Conservation (phyloP, 176 grass and related monocot genomes). For the Bromus sterilis region DNA sequence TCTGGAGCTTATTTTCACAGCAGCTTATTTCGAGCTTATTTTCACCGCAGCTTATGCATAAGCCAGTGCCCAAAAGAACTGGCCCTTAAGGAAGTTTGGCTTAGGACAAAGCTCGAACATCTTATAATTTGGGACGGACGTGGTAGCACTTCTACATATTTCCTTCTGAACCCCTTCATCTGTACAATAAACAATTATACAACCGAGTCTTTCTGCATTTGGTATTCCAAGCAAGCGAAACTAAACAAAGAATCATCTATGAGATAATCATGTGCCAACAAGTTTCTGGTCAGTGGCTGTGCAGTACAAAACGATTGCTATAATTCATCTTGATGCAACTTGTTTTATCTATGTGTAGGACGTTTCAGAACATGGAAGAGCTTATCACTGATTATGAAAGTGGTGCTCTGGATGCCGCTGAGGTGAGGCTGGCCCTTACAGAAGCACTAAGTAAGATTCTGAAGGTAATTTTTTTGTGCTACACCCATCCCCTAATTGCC, state of each 20-base stretch:
- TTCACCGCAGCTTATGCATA: too few species aligned
- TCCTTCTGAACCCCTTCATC: neutral
- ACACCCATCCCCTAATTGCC: neutral
- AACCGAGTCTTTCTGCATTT: neutral
- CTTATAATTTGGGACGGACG: too few species aligned
- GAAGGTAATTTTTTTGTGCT: constrained; percentile 32
- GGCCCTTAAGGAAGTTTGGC: too few species aligned
- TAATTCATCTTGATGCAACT: neutral
- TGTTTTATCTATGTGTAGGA: neutral
- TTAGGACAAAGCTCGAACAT: too few species aligned
- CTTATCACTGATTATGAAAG: constrained; percentile 50
- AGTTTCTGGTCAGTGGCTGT: neutral
- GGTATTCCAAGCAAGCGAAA: neutral
- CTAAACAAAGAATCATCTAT: neutral
- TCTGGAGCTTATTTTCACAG: too few species aligned
- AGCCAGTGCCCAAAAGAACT: too few species aligned
- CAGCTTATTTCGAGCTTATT: too few species aligned
- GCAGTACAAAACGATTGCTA: neutral
- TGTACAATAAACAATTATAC: neutral
- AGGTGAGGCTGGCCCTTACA: constrained; percentile 44
- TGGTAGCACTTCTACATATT: neutral
- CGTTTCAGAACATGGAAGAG: constrained; percentile 41
- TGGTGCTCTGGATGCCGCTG: constrained; percentile 47
- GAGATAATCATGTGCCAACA: neutral
- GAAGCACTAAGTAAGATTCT: constrained; percentile 49